Evolutionary conservation across 805 yeast species (phyloP).

Genomic region (Candida oleophila): DNA sequence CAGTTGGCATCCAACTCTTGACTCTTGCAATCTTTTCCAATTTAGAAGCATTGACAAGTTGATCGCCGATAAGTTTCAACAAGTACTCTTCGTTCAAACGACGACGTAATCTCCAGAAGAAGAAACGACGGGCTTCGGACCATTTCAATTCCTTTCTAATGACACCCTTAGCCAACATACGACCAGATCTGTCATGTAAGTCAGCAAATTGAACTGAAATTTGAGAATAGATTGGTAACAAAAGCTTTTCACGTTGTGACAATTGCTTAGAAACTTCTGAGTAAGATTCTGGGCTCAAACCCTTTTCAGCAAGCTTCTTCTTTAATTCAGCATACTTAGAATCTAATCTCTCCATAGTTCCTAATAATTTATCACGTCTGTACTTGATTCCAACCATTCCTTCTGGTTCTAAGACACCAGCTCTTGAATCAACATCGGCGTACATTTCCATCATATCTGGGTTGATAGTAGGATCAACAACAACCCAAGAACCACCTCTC

Average conservation of each 20-base stretch:
- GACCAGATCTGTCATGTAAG: conserved; percentile 94
- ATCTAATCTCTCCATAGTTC: conserved; percentile 92
- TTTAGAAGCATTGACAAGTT: conserved; percentile 55
- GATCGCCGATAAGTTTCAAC: conserved; percentile 68
- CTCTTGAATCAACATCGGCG: conserved; percentile 93
- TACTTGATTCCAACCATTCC: conserved; percentile 99
- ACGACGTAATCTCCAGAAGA: conserved; percentile 98
- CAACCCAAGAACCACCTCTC: conserved; percentile 99
- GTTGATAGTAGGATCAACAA: conserved; percentile 97
- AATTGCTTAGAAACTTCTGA: conserved; percentile 63
- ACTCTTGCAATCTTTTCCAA: conserved; percentile 84
- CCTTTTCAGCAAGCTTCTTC: conserved; percentile 51
- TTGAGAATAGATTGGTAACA: conserved; percentile 89
- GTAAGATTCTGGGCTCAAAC: conserved; percentile 62
- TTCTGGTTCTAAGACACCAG: conserved; percentile 97
- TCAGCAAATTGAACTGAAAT: conserved; percentile 96
- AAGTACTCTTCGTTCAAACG: conserved; percentile 91
- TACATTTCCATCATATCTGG: conserved; percentile 99
- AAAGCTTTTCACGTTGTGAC: conserved; percentile 71
- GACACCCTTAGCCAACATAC: conserved; percentile 94
- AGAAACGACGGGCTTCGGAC: conserved; percentile 87
- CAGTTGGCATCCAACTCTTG: conserved; percentile 81
- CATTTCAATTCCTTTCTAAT: conserved; percentile 84
- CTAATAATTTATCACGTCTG: conserved; percentile 86
- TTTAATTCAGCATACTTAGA: conserved; percentile 67